phyloP scores from a whole-genome alignment of 441 rosid species.

The Cnidoscolus chayamansa region DNA sequence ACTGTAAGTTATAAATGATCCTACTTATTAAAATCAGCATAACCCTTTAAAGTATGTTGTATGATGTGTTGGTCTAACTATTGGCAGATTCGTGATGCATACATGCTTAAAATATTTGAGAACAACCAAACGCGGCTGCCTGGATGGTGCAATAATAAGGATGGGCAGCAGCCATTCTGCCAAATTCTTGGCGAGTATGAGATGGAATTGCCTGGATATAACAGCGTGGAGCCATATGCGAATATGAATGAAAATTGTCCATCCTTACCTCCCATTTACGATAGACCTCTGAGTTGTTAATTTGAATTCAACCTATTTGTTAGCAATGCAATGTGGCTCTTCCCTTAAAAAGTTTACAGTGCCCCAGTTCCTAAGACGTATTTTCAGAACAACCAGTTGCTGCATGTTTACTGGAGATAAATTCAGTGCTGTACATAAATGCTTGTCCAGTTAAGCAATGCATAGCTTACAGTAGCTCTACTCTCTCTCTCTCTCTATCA shows the following conservation, averaged over 20 bases:
- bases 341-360: constrained; percentile 14
- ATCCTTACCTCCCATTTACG: constrained; percentile 83
- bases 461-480: no score
- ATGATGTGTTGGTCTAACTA: constrained; percentile 7
- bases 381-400: neutral
- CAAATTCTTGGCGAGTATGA: constrained; percentile 80
- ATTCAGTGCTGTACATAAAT: constrained; percentile 14
- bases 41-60: neutral
- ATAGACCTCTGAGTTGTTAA: constrained; percentile 63
- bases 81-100: constrained; percentile 76
- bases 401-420: neutral
- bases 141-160: constrained; percentile 65
- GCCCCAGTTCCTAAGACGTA: constrained; percentile 4
- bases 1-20: constrained; percentile 46
- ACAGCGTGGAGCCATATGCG: constrained; percentile 68
- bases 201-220: constrained; percentile 85
- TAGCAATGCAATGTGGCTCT: neutral
- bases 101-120: constrained; percentile 76
- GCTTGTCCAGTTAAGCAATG: neutral
- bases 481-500: no score
- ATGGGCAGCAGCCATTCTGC: constrained; percentile 61
- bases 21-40: neutral
- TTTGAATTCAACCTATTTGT: constrained; percentile 17
- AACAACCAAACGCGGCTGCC: constrained; percentile 66
- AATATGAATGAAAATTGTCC: constrained; percentile 93